phyloP scores from a whole-genome alignment of 169 alveolate species.

The Plasmodium vinckei region DNA sequence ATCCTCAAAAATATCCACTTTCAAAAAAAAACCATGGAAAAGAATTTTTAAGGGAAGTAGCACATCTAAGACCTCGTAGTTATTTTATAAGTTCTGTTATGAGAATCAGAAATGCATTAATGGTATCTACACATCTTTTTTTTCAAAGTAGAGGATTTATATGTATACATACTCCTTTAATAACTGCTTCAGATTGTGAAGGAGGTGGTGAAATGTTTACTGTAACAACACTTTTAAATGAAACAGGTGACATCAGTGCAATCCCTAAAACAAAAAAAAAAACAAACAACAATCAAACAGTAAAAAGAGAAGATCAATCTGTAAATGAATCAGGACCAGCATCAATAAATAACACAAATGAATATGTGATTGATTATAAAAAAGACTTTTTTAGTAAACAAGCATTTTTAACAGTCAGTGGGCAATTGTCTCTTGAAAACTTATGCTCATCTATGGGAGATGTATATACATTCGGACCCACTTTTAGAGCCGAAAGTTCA shows the following conservation, averaged over 20 bases:
- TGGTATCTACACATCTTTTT: slow-evolving; percentile 96
- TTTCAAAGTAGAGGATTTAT: slow-evolving; percentile 96
- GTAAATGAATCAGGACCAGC: background rate
- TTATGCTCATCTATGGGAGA: slow-evolving; percentile 96
- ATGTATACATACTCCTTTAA: slow-evolving; percentile 98
- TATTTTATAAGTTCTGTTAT: slow-evolving; percentile 95
- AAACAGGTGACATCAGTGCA: slow-evolving; percentile 78
- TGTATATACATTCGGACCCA: slow-evolving; percentile 99
- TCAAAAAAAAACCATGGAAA: slow-evolving; percentile 94
- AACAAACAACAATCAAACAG: slow-evolving; percentile 17
- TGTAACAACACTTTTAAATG: slow-evolving; percentile 94
- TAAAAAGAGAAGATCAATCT: slow-evolving; percentile 10
- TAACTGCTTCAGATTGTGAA: slow-evolving; percentile 99
- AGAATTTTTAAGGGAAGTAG: slow-evolving; percentile 95
- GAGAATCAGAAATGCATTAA: slow-evolving; percentile 94
- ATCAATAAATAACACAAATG: slow-evolving; percentile 1
- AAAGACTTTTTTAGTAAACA: slow-evolving; percentile 97
- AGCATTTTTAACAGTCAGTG: slow-evolving; percentile 98
- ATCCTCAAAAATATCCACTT: slow-evolving; percentile 95
- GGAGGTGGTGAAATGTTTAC: slow-evolving; percentile 99
- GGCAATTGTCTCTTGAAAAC: slow-evolving; percentile 96
- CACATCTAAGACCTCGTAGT: slow-evolving; percentile 98
- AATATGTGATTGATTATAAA: slow-evolving; percentile 83
- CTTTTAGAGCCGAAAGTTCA: slow-evolving; percentile 99
- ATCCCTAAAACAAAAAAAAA: slow-evolving; percentile 41